phyloP scores from a whole-genome alignment of 257 asterid species.

The Solanum habrochaites region DNA sequence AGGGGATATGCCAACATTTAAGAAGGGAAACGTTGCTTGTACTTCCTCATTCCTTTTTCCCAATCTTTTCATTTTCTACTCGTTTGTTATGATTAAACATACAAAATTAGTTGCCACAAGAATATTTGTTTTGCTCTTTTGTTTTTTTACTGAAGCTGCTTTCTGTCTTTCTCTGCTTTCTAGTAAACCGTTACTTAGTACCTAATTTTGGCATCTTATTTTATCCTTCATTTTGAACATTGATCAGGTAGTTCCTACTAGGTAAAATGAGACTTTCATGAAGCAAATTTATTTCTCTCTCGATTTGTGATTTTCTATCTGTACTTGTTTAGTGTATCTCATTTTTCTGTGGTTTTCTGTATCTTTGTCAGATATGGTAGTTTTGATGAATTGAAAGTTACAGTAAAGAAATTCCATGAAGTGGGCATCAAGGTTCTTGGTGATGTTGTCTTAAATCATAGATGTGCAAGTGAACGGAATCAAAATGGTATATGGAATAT shows the following conservation, averaged over 20 bases:
- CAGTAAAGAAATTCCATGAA: conserved; percentile 63
- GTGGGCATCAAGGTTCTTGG: conserved; percentile 77
- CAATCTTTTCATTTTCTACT: neutral
- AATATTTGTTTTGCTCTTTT: neutral
- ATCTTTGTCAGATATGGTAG: conserved; percentile 59
- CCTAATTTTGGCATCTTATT: neutral
- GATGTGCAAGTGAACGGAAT: conserved; percentile 71
- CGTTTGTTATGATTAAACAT: neutral
- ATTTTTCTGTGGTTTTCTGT: neutral
- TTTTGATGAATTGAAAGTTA: conserved; percentile 58
- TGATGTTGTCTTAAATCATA: conserved; percentile 89
- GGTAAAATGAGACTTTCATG: neutral
- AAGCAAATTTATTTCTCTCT: neutral
- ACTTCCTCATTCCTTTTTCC: neutral
- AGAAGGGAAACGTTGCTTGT: neutral
- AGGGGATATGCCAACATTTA: neutral
- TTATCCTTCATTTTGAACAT: neutral
- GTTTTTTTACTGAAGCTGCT: neutral
- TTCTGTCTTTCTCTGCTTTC: neutral
- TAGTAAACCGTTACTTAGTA: neutral
- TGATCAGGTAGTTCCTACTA: neutral
- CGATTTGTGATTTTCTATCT: neutral
- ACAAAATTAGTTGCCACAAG: neutral
- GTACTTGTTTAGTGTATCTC: neutral
- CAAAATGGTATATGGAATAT: conserved; percentile 92